Percentiles rank a stretch among this genome's conserved stretches.
These are phyloP conservation scores for Parasitella parasitica DNA, from an alignment of 371 early-diverging fungal species.

Conservation along the genomic window DNA sequence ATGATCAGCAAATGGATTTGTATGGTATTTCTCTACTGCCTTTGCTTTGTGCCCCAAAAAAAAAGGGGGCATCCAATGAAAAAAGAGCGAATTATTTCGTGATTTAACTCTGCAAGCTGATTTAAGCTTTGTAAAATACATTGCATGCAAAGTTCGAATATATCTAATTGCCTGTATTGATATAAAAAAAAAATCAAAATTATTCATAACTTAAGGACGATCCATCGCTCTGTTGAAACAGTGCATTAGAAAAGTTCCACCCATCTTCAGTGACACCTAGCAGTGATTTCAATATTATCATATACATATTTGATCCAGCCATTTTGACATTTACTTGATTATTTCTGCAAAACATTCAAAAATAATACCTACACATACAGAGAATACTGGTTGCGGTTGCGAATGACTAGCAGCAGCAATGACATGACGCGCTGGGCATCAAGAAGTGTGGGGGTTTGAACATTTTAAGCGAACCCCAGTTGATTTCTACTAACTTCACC, in stretches of 20 bases:
- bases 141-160: no score
- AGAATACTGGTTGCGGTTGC: no score
- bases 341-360: no score
- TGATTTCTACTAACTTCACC: background rate
- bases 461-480: constrained; percentile 1
- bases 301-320: no score
- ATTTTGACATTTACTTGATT: background rate
- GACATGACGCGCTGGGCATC: background rate
- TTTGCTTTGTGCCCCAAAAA: background rate
- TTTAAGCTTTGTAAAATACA: background rate
- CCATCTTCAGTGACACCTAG: no score
- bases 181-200: no score
- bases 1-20: background rate
- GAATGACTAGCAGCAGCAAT: background rate
- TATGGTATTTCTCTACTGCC: background rate
- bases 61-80: background rate
- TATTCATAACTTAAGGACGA: no score
- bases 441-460: background rate
- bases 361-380: no score
- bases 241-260: no score
- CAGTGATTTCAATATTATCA: no score
- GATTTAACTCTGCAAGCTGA: background rate
- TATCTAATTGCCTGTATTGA: no score
- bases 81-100: background rate
- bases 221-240: no score